Conservation (phyloP, 2,329 filamentous ascomycete genomes). For the Mycogone perniciosa region DNA sequence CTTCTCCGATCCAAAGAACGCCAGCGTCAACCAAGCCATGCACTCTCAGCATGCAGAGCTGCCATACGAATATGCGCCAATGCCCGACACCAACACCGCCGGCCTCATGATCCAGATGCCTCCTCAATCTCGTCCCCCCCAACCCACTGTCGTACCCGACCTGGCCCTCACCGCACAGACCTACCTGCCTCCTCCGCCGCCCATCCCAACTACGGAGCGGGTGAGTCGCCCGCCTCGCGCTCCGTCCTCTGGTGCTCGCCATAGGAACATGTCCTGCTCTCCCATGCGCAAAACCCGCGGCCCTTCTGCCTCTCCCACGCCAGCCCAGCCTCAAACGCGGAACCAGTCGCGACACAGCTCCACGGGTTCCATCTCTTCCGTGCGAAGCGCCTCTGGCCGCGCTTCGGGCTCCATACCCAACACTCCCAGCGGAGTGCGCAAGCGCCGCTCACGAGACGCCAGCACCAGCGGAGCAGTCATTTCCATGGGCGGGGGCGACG, state of each 20-base stretch:
- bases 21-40: conserved; percentile 34
- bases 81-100: conserved; percentile 26
- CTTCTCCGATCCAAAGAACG: conserved; percentile 28
- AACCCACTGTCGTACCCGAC: conserved; percentile 32
- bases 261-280: conserved; percentile 31
- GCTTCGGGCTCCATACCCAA: conserved; percentile 29
- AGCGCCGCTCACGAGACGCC: conserved; percentile 32
- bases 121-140: conserved; percentile 30
- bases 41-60: conserved; percentile 36
- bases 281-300: conserved; percentile 38
- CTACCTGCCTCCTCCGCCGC: conserved; percentile 29
- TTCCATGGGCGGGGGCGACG: conserved; percentile 31
- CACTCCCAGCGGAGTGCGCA: conserved; percentile 35
- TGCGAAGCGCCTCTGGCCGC: conserved; percentile 31
- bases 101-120: conserved; percentile 52
- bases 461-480: conserved; percentile 24
- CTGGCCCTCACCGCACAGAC: conserved; percentile 29
- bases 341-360: conserved; percentile 34
- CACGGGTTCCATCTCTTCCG: conserved; percentile 30
- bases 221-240: conserved; percentile 44
- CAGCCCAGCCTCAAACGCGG: conserved; percentile 20
- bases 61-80: conserved; percentile 32
- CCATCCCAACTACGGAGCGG: conserved; percentile 27
- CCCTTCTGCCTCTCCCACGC: conserved; percentile 36
- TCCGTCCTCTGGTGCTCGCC: conserved; percentile 48